These are phyloP conservation scores for Echinochloa phyllopogon DNA, from an alignment of 176 grass and related monocot genomes.

Conservation along the genomic window DNA sequence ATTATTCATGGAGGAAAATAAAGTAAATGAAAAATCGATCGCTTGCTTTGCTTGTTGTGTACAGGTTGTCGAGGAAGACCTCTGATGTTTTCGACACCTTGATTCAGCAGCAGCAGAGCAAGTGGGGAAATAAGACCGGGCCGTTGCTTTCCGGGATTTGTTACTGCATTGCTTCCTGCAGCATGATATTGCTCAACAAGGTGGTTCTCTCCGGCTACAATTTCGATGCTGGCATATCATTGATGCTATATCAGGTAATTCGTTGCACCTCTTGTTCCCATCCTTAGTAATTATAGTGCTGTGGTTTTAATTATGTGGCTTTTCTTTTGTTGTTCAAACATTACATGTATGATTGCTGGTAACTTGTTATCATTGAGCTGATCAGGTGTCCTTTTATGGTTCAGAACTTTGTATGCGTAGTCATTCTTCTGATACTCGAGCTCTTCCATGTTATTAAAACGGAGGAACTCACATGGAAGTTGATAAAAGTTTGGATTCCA, in stretches of 20 bases:
- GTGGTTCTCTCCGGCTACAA: constrained; percentile 82
- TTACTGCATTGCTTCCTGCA: constrained; percentile 85
- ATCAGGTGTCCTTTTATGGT: constrained; percentile 31
- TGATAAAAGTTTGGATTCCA: constrained; percentile 80
- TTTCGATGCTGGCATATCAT: constrained; percentile 71
- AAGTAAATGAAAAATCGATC: not conserved
- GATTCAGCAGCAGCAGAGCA: constrained; percentile 64
- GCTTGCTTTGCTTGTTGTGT: not conserved
- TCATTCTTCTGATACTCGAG: constrained; percentile 61
- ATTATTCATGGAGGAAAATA: not conserved
- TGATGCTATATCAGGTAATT: constrained; percentile 85
- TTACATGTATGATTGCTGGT: too few species aligned
- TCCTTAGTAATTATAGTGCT: not conserved
- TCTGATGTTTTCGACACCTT: constrained; percentile 60
- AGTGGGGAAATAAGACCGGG: constrained; percentile 50
- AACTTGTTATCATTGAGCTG: constrained; percentile 14
- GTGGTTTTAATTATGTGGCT: not conserved
- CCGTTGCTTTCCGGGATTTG: constrained; percentile 67
- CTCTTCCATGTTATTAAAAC: constrained; percentile 66
- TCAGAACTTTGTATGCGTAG: constrained; percentile 81
- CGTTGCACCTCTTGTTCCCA: not conserved
- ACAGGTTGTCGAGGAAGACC: constrained; percentile 57
- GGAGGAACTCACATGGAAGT: constrained; percentile 80
- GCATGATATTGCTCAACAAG: constrained; percentile 97
- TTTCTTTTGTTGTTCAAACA: too few species aligned